These are phyloP conservation scores for Stagonosporopsis vannaccii DNA, from an alignment of 2,329 filamentous ascomycete genomes.

Conservation along the genomic window DNA sequence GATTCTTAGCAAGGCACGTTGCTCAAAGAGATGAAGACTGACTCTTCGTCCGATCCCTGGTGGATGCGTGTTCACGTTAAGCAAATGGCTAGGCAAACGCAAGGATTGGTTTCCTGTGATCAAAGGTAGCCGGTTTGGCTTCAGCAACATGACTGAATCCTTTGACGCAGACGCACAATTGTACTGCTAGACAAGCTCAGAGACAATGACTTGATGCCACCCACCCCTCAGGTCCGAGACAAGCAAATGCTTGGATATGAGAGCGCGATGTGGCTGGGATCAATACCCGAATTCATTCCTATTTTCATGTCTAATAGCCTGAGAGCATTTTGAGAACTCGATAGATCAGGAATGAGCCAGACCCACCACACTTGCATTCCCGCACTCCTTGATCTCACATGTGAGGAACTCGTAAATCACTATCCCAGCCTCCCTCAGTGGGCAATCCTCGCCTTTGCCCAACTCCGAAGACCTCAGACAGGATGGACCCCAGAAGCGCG, in stretches of 20 bases:
- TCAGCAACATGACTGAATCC: background rate
- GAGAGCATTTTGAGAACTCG: no score
- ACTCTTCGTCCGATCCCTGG: background rate
- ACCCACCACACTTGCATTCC: background rate
- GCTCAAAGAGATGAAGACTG: background rate
- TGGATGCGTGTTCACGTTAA: background rate
- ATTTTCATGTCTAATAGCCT: background rate
- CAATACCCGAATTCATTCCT: background rate
- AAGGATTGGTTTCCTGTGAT: background rate
- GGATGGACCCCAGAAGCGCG: conserved; percentile 5
- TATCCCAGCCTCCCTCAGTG: conserved; percentile 5
- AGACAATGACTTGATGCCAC: background rate
- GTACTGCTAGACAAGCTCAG: background rate
- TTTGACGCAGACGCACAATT: background rate
- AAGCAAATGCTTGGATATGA: background rate
- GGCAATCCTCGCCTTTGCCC: background rate
- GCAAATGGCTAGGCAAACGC: background rate
- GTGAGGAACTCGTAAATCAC: background rate
- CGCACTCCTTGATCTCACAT: background rate
- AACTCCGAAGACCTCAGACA: background rate
- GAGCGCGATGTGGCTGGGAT: background rate
- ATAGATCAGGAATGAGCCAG: background rate
- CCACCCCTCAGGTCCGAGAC: background rate
- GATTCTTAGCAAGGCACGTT: background rate
- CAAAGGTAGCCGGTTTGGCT: background rate